Percentiles rank a stretch among this genome's conserved stretches.
These are phyloP conservation scores for Globisporangium sylvaticum DNA, from an alignment of 352 stramenopile species.

Conservation along the genomic window DNA sequence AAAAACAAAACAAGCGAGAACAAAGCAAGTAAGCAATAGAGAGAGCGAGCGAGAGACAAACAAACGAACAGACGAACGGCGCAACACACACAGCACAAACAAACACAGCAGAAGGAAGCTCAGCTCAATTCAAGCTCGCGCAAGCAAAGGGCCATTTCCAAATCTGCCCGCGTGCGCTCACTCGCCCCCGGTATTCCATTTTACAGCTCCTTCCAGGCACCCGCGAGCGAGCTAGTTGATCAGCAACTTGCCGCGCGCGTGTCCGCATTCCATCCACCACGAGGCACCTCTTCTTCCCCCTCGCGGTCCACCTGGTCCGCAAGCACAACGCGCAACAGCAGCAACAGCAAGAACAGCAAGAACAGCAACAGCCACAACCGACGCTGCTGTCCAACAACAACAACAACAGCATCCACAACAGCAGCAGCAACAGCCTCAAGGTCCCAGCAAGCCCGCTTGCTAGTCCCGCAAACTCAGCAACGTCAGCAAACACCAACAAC, in stretches of 20 bases:
- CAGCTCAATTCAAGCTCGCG: background rate
- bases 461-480: background rate
- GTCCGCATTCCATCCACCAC: slow-evolving; percentile 1
- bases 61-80: slow-evolving; percentile 2
- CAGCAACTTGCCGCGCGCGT: background rate
- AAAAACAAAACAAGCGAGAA: background rate
- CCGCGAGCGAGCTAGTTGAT: background rate
- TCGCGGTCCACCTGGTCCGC: slow-evolving; percentile 16
- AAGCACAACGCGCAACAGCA: slow-evolving; percentile 9
- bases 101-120: background rate
- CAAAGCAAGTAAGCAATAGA: background rate
- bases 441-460: background rate
- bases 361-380: background rate
- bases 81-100: background rate
- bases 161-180: background rate
- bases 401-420: slow-evolving; percentile 3
- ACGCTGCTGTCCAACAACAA: background rate
- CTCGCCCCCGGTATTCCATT: background rate
- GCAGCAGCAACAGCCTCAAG: slow-evolving; percentile 5
- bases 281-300: slow-evolving; percentile 15
- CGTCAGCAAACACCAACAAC: background rate
- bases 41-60: background rate
- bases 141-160: slow-evolving; percentile 6
- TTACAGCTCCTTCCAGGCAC: background rate
- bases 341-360: background rate